These are phyloP conservation scores for Kwoniella botswanensis DNA, from an alignment of 768 basidiomycete genomes.

Conservation along the genomic window DNA sequence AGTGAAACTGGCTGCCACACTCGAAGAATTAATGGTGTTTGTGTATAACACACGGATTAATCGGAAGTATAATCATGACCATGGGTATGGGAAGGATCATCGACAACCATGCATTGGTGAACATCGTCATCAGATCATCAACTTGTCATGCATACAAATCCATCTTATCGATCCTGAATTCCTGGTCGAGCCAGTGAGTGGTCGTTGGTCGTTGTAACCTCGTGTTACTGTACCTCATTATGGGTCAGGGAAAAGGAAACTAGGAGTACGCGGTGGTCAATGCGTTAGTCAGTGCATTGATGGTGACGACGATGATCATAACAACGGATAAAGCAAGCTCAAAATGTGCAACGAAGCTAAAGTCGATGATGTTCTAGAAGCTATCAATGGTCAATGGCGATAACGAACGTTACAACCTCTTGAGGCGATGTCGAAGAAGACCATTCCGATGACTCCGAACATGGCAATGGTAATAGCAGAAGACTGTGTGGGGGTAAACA, in stretches of 20 bases:
- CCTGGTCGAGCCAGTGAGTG: no score
- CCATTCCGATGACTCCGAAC: neutral
- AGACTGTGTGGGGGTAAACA: neutral
- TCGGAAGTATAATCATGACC: neutral
- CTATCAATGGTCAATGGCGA: neutral
- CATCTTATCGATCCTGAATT: no score
- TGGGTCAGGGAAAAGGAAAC: conserved; percentile 4
- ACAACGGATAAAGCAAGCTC: no score
- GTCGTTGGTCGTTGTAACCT: neutral
- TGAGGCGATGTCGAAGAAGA: conserved; percentile 1
- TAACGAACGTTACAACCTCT: conserved; percentile 1
- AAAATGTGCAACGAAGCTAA: no score
- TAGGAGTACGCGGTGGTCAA: conserved; percentile 5
- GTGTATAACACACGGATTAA: neutral
- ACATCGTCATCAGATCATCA: neutral
- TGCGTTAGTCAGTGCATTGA: neutral
- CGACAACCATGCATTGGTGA: neutral
- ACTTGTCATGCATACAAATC: no score
- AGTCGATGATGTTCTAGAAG: neutral
- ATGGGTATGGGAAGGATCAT: neutral
- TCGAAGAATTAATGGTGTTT: no score
- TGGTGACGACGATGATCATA: neutral
- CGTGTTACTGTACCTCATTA: neutral
- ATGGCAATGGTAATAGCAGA: neutral
- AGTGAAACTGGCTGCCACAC: no score